phyloP scores from a whole-genome alignment of 352 stramenopile genomes.

The Halophytophthora polymorphica region DNA sequence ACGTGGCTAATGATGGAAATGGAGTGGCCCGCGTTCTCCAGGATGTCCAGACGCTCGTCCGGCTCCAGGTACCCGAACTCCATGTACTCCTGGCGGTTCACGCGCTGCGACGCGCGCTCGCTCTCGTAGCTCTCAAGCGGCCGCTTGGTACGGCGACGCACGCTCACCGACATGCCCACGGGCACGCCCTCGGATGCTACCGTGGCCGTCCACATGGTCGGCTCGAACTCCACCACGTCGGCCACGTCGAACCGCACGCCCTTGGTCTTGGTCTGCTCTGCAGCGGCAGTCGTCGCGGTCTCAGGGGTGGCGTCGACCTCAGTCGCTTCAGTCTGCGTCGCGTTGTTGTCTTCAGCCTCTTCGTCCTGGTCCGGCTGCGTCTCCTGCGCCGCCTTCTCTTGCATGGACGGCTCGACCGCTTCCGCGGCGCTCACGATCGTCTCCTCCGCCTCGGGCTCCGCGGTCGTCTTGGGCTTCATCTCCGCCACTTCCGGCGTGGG shows the following conservation, averaged over 20 bases:
- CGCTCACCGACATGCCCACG: slow-evolving; percentile 63
- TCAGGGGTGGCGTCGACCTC: slow-evolving; percentile 1
- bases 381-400: not conserved
- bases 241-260: slow-evolving; percentile 56
- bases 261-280: slow-evolving; percentile 25
- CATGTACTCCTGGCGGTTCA: slow-evolving; percentile 79
- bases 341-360: slow-evolving; percentile 5
- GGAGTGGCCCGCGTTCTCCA: slow-evolving; percentile 65
- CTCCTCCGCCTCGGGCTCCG: too few species aligned
- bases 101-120: slow-evolving; percentile 50
- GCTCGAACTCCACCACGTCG: slow-evolving; percentile 80
- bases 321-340: slow-evolving; percentile 1
- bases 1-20: slow-evolving; percentile 61
- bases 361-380: slow-evolving; percentile 2
- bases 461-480: too few species aligned
- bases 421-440: too few species aligned
- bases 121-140: slow-evolving; percentile 65
- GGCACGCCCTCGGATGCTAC: slow-evolving; percentile 75
- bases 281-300: not conserved
- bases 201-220: slow-evolving; percentile 76
- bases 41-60: slow-evolving; percentile 71
- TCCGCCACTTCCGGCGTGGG: too few species aligned
- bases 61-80: slow-evolving; percentile 77
- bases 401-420: too few species aligned
- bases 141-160: slow-evolving; percentile 61